Conservation (phyloP, 2,329 filamentous ascomycete species). For the Colletotrichum shisoi region DNA sequence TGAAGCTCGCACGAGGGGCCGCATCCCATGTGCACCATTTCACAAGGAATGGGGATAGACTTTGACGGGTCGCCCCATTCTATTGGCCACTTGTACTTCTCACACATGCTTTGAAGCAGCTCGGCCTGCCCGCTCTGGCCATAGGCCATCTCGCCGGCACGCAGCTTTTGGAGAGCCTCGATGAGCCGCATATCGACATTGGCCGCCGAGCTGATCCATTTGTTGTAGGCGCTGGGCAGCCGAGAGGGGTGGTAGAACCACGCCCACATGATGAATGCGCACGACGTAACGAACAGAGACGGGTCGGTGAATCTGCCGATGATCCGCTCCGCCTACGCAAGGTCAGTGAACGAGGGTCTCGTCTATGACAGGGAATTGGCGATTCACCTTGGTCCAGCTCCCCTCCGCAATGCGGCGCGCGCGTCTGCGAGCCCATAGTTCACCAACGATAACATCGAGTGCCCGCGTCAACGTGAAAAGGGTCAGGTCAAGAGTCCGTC, state of each 20-base stretch:
- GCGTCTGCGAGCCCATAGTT: slow-evolving; percentile 66
- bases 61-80: slow-evolving; percentile 75
- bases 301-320: slow-evolving; percentile 66
- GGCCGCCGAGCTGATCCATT: slow-evolving; percentile 82
- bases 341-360: slow-evolving; percentile 15
- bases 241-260: slow-evolving; percentile 81
- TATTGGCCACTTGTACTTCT: slow-evolving; percentile 72
- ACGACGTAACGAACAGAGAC: slow-evolving; percentile 74
- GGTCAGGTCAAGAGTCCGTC: slow-evolving; percentile 81
- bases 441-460: slow-evolving; percentile 72
- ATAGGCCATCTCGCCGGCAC: slow-evolving; percentile 71
- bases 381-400: slow-evolving; percentile 58
- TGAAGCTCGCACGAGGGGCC: slow-evolving; percentile 79
- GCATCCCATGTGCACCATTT: slow-evolving; percentile 82
- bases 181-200: slow-evolving; percentile 78
- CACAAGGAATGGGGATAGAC: slow-evolving; percentile 78
- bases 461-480: slow-evolving; percentile 79
- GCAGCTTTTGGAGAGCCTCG: slow-evolving; percentile 73
- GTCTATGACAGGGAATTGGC: slow-evolving; percentile 1
- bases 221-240: slow-evolving; percentile 76
- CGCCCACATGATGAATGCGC: slow-evolving; percentile 83
- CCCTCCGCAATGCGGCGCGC: slow-evolving; percentile 54
- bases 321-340: slow-evolving; percentile 51
- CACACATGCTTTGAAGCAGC: slow-evolving; percentile 75
- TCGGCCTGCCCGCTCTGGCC: slow-evolving; percentile 74